Conservation (phyloP, 305 asterid genomes). For the Ilex paraguariensis region DNA sequence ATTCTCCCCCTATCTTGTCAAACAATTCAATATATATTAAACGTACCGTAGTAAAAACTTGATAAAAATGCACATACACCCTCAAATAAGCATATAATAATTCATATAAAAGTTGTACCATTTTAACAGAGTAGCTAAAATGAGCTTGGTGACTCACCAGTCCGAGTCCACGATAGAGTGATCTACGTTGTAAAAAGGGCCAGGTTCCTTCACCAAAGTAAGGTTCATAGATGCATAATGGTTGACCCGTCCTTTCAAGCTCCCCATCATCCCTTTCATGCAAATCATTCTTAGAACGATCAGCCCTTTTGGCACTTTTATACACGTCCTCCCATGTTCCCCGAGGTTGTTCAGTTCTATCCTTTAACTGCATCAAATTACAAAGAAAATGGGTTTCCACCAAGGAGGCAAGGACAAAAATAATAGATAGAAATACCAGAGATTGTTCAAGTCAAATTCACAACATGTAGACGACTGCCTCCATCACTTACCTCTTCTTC, state of each 20-base stretch:
- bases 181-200: constrained; percentile 81
- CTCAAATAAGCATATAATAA: too few relatives aligned
- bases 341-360: constrained; percentile 75
- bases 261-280: constrained; percentile 99
- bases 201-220: constrained; percentile 85
- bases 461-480: constrained; percentile 2
- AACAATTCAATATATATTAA: too few relatives aligned
- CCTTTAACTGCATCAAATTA: constrained; percentile 73
- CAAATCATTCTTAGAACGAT: constrained; percentile 53
- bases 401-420: background rate
- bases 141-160: constrained; percentile 42
- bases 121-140: too few relatives aligned
- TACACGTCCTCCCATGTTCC: constrained; percentile 97
- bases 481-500: constrained; percentile 67
- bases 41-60: too few relatives aligned
- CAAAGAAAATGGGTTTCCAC: constrained; percentile 6
- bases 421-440: background rate
- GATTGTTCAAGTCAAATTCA: too few relatives aligned
- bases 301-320: constrained; percentile 74
- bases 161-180: constrained; percentile 91
- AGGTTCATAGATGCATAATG: constrained; percentile 90
- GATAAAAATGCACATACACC: too few relatives aligned
- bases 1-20: too few relatives aligned
- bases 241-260: constrained; percentile 95
- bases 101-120: too few relatives aligned